These are phyloP conservation scores for Mortierella sp. DNA, from an alignment of 371 early-diverging fungal genomes.

Conservation along the genomic window DNA sequence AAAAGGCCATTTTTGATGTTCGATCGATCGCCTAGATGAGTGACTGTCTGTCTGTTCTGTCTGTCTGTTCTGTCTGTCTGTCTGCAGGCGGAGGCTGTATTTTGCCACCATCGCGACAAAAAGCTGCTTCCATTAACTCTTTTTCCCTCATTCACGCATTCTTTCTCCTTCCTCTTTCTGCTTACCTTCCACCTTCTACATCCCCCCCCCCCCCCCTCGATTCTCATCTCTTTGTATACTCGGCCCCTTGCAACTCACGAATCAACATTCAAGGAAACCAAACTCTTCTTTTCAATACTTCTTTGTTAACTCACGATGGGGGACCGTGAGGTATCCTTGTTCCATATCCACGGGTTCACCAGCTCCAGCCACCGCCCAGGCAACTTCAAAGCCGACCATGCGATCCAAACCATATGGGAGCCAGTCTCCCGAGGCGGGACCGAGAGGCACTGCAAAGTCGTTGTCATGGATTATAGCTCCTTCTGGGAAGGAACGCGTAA, in stretches of 20 bases:
- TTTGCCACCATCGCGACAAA: slow-evolving; percentile 10
- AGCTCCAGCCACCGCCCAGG: background rate
- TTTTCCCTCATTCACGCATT: too few relatives aligned
- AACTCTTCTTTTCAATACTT: background rate
- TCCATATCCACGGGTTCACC: slow-evolving; percentile 34
- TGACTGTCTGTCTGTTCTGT: too few relatives aligned
- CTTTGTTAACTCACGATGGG: slow-evolving; percentile 4
- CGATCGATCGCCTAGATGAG: too few relatives aligned
- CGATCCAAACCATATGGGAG: slow-evolving; percentile 51
- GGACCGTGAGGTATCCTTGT: slow-evolving; percentile 33
- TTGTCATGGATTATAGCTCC: slow-evolving; percentile 41
- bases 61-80: too few relatives aligned
- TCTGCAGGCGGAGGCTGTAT: background rate
- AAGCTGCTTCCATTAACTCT: background rate
- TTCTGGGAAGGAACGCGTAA: slow-evolving; percentile 50
- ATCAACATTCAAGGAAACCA: background rate
- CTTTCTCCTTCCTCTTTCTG: too few relatives aligned
- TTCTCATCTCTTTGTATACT: background rate
- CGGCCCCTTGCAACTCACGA: background rate
- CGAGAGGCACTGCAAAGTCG: slow-evolving; percentile 32
- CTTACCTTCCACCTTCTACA: too few relatives aligned
- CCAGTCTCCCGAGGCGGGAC: slow-evolving; percentile 1
- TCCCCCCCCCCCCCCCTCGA: too few relatives aligned
- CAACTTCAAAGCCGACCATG: slow-evolving; percentile 27
- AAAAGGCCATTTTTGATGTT: too few relatives aligned